Percentiles rank a stretch among this genome's conserved stretches.
Evolutionary conservation across 305 asterid genomes (phyloP).

Genomic region (Plantago coronopus): DNA sequence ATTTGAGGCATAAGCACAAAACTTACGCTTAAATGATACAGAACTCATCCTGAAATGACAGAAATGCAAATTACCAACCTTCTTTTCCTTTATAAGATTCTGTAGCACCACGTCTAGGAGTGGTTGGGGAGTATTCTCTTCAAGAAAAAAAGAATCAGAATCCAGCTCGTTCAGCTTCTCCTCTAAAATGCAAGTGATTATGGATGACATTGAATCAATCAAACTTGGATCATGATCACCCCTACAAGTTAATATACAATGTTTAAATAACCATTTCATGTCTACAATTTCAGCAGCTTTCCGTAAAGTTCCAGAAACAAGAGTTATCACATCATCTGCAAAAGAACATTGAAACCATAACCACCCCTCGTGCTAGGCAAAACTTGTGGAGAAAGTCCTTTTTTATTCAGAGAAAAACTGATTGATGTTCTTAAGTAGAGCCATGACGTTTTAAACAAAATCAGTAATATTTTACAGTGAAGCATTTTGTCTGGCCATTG

Average conservation of each 20-base stretch:
- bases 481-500: too few relatives aligned
- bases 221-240: slow-evolving; percentile 67
- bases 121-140: slow-evolving; percentile 42
- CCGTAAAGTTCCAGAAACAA: not conserved
- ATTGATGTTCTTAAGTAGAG: too few relatives aligned
- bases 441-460: too few relatives aligned
- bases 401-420: too few relatives aligned
- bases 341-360: not conserved
- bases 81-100: slow-evolving; percentile 59
- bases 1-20: not conserved
- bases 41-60: slow-evolving; percentile 11
- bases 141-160: slow-evolving; percentile 32
- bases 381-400: too few relatives aligned
- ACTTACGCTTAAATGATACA: not conserved
- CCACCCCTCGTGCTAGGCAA: not conserved
- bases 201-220: slow-evolving; percentile 58
- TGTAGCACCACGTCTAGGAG: slow-evolving; percentile 70
- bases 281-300: slow-evolving; percentile 11
- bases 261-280: slow-evolving; percentile 14
- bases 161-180: slow-evolving; percentile 48
- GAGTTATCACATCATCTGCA: not conserved
- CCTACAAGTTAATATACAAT: slow-evolving; percentile 37
- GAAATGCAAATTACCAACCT: slow-evolving; percentile 36
- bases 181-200: slow-evolving; percentile 55
- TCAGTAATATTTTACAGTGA: too few relatives aligned